Evolutionary conservation across 805 yeast genomes (phyloP).

Genomic region (Cyberlindnera misumaiensis): DNA sequence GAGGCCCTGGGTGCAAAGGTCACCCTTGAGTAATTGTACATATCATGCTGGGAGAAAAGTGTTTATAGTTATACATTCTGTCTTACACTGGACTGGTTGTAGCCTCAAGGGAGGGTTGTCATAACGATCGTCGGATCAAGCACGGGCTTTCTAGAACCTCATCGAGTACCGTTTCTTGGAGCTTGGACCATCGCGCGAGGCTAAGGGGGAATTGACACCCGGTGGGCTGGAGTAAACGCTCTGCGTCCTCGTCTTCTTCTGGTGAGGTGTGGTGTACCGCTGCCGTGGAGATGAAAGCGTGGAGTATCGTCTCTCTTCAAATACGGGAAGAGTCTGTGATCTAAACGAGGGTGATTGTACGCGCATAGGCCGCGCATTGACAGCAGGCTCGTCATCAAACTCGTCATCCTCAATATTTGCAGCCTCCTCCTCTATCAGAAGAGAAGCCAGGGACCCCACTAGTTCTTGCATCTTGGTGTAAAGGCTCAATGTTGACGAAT

Average conservation of each 20-base stretch:
- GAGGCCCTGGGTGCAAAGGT: constrained; percentile 96
- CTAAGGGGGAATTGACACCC: no score
- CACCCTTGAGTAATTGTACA: constrained; percentile 57
- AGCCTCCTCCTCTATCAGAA: constrained; percentile 25
- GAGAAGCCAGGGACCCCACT: constrained; percentile 26
- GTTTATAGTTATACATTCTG: not conserved
- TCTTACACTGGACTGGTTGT: constrained; percentile 25
- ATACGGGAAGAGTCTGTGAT: not conserved
- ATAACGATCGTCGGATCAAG: no score
- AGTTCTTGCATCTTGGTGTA: constrained; percentile 28
- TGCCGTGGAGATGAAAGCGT: no score
- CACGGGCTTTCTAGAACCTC: constrained; percentile 16
- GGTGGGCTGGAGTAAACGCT: not conserved
- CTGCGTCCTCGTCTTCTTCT: not conserved
- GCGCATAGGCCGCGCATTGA: no score
- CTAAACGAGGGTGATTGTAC: constrained; percentile 1
- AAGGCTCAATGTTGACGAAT: constrained; percentile 21
- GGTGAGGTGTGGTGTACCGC: no score
- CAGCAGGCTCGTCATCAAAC: not conserved
- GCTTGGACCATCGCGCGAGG: not conserved
- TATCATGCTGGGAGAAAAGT: no score
- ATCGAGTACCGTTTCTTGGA: constrained; percentile 18
- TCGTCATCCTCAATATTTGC: constrained; percentile 4
- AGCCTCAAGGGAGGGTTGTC: constrained; percentile 18
- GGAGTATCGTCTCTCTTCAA: constrained; percentile 4